Evolutionary conservation across 768 basidiomycete species (phyloP).

Genomic region (Mycena capillaripes): DNA sequence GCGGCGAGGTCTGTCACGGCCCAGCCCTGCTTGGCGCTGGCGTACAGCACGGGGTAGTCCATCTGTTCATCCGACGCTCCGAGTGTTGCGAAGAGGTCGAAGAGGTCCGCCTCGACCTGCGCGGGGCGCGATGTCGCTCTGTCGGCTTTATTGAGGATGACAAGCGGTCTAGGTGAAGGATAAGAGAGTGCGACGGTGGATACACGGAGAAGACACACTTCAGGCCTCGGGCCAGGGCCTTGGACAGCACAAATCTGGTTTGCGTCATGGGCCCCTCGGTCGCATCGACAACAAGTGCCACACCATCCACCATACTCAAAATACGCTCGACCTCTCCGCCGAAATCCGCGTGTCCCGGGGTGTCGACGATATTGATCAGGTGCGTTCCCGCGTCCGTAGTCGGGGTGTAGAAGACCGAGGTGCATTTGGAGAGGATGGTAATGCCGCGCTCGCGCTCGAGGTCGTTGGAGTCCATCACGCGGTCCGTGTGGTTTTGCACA

Average conservation of each 20-base stretch:
- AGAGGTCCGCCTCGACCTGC: constrained; percentile 65
- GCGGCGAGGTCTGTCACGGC: constrained; percentile 41
- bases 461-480: constrained; percentile 68
- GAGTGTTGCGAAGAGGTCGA: constrained; percentile 65
- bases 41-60: constrained; percentile 65
- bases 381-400: constrained; percentile 40
- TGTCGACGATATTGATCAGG: constrained; percentile 72
- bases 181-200: background rate
- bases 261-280: constrained; percentile 76
- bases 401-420: constrained; percentile 63
- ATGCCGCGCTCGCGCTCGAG: constrained; percentile 72
- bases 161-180: constrained; percentile 52
- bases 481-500: constrained; percentile 56
- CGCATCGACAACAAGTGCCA: constrained; percentile 71
- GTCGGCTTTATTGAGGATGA: constrained; percentile 68
- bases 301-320: constrained; percentile 73
- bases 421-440: constrained; percentile 73
- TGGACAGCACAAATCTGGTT: constrained; percentile 65
- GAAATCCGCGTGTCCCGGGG: constrained; percentile 75
- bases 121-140: constrained; percentile 57
- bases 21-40: constrained; percentile 67
- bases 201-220: constrained; percentile 45
- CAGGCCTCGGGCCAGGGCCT: constrained; percentile 59
- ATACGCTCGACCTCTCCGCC: constrained; percentile 75
- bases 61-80: constrained; percentile 66